Percentiles rank a stretch among this genome's conserved stretches.
Evolutionary conservation across 2,329 filamentous ascomycete species (phyloP).

Genomic region (Rhynchosporium graminicola): DNA sequence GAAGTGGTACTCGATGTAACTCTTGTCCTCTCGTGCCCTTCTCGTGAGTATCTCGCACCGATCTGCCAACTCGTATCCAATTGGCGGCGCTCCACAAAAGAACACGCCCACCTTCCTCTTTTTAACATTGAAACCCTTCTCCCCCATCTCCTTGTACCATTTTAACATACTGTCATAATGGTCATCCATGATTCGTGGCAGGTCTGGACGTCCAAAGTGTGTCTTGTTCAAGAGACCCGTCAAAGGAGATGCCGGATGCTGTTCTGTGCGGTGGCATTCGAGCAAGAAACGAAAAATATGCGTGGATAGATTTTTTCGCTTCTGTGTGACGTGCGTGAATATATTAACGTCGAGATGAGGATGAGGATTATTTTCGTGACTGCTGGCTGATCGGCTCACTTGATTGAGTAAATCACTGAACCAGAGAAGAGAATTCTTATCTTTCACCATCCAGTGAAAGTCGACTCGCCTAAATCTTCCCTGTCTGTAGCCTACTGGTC

Average conservation of each 20-base stretch:
- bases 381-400: constrained; percentile 45
- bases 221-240: constrained; percentile 56
- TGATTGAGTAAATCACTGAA: constrained; percentile 57
- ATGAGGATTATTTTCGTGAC: constrained; percentile 41
- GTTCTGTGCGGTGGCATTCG: constrained; percentile 55
- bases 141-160: constrained; percentile 14
- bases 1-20: constrained; percentile 56
- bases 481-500: constrained; percentile 1
- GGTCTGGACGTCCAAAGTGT: constrained; percentile 56
- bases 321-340: constrained; percentile 57
- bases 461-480: constrained; percentile 51
- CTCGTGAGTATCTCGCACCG: constrained; percentile 53
- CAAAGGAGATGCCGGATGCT: constrained; percentile 53
- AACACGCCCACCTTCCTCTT: constrained; percentile 52
- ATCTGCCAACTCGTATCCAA: constrained; percentile 58
- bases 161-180: constrained; percentile 56
- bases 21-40: constrained; percentile 52
- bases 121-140: constrained; percentile 20
- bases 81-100: constrained; percentile 56
- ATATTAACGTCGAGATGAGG: constrained; percentile 54
- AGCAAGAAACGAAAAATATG: constrained; percentile 59
- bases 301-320: constrained; percentile 52
- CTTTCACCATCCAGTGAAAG: constrained; percentile 62
- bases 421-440: constrained; percentile 57
- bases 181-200: constrained; percentile 52